Evolutionary conservation across 2,329 filamentous ascomycete species (phyloP).

Genomic region (Botrytis hyacinthi): DNA sequence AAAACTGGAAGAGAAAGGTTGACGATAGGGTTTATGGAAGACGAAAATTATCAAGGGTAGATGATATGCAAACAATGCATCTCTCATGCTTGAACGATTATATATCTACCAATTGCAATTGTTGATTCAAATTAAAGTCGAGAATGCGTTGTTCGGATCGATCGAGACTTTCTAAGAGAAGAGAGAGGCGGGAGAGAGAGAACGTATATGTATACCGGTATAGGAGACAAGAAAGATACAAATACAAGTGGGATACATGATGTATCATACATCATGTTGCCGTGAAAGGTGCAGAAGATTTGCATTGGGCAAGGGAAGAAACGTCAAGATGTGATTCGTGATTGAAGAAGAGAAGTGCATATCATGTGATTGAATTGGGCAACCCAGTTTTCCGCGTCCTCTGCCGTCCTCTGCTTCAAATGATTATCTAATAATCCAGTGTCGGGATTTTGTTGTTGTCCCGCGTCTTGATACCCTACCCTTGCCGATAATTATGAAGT

Average conservation of each 20-base stretch:
- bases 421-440: conserved; percentile 2
- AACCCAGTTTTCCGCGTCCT: not conserved
- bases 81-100: conserved; percentile 4
- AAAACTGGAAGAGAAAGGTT: not conserved
- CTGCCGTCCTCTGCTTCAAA: too few relatives aligned
- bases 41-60: not conserved
- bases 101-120: conserved; percentile 19
- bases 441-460: not conserved
- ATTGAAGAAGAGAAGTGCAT: not conserved
- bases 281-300: not conserved
- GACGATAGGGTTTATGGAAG: conserved; percentile 9
- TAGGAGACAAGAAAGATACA: not conserved
- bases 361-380: not conserved
- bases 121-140: conserved; percentile 4
- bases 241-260: not conserved
- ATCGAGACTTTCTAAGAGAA: conserved; percentile 12
- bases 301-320: not conserved
- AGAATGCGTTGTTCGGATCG: conserved; percentile 16
- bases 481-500: conserved; percentile 6
- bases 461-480: not conserved
- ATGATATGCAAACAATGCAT: conserved; percentile 15
- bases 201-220: not conserved
- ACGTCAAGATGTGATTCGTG: conserved; percentile 14
- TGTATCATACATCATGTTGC: conserved; percentile 4
- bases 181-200: not conserved